phyloP scores from a whole-genome alignment of 352 stramenopile genomes.

The Pythium scleroteichum region DNA sequence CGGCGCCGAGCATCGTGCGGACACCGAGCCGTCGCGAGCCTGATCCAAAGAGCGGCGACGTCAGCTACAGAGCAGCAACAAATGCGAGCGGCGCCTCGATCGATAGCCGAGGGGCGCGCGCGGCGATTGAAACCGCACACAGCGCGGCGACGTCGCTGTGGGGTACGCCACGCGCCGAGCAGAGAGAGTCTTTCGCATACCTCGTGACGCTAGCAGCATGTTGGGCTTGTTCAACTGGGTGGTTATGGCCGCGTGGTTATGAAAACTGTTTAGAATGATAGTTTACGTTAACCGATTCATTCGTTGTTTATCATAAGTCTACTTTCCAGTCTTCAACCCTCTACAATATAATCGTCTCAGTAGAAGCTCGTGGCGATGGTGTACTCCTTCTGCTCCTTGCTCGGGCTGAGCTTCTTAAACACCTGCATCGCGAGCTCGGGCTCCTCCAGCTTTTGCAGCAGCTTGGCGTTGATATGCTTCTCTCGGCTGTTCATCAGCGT shows the following conservation, averaged over 20 bases:
- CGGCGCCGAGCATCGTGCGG: conserved; percentile 11
- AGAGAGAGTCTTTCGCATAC: background rate
- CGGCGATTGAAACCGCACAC: background rate
- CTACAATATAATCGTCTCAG: conserved; percentile 23
- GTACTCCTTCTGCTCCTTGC: conserved; percentile 39
- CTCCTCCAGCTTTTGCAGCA: conserved; percentile 70
- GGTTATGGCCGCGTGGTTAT: background rate
- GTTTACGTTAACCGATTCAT: background rate
- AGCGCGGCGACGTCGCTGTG: background rate
- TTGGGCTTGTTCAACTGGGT: too few relatives aligned
- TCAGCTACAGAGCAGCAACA: too few relatives aligned
- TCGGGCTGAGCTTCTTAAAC: conserved; percentile 60
- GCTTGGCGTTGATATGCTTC: conserved; percentile 58
- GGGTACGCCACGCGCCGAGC: background rate
- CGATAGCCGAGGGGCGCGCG: background rate
- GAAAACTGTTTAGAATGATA: background rate
- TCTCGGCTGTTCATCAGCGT: conserved; percentile 70
- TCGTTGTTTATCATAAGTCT: background rate
- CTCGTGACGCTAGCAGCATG: background rate
- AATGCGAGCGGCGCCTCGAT: background rate
- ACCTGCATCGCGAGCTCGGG: conserved; percentile 54
- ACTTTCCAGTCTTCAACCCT: background rate
- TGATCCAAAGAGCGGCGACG: too few relatives aligned
- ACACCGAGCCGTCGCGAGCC: too few relatives aligned
- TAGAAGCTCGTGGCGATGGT: conserved; percentile 61